Percentiles rank a stretch among this genome's conserved stretches.
Conservation (phyloP, 148 eudicot genomes). For the Fallopia convolvulus region DNA sequence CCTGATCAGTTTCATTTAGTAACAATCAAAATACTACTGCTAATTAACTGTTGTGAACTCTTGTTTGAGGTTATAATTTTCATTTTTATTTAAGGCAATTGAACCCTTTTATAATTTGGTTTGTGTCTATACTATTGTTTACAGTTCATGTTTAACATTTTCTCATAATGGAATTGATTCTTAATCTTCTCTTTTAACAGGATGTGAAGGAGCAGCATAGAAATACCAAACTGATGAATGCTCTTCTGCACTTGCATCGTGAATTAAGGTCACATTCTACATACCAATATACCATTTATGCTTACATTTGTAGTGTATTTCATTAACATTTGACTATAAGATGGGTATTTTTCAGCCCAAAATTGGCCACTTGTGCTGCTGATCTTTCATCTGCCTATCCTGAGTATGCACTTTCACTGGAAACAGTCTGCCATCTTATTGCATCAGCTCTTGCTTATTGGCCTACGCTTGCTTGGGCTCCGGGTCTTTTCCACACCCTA, state of each 20-base stretch:
- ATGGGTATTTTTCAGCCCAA: conserved; percentile 60
- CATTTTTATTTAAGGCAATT: neutral
- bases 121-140: neutral
- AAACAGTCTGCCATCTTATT: conserved; percentile 84
- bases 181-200: conserved; percentile 24
- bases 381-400: conserved; percentile 72
- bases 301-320: neutral
- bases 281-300: neutral
- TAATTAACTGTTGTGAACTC: neutral
- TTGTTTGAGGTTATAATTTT: neutral
- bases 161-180: neutral
- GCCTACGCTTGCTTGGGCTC: conserved; percentile 96
- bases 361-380: conserved; percentile 72
- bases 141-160: neutral
- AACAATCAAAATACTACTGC: neutral
- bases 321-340: neutral
- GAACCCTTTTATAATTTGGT: neutral
- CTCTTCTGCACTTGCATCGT: conserved; percentile 78
- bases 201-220: conserved; percentile 87
- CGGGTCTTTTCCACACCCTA: conserved; percentile 79
- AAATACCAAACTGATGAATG: conserved; percentile 84
- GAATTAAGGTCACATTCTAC: conserved; percentile 58
- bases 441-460: conserved; percentile 94
- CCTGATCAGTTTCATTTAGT: neutral
- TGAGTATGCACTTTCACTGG: conserved; percentile 66